Evolutionary conservation across 257 asterid genomes (phyloP), one percentile per base, ranked within the genome.

Genomic region (Solanum corneliomulleri): DNA sequence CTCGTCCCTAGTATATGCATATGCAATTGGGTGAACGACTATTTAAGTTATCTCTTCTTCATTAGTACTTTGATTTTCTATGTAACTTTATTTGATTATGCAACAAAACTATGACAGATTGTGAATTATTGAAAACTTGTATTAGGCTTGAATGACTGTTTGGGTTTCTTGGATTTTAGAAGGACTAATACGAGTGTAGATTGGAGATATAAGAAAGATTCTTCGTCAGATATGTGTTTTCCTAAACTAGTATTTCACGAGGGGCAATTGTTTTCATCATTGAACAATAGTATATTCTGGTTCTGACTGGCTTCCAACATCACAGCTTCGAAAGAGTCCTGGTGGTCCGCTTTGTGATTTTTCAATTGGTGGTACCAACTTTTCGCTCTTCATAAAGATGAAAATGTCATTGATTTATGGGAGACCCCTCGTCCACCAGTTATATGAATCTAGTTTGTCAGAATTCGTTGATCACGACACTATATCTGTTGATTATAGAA

Each of bases 301-400:
- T 2, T 92, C 95, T 1, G 95, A 94, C 58, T 94, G 98, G 94
- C 97, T 93, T 39, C 60, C 93, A 56, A 94, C 97, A 1, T 95
- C 98, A 1, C 89, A 98, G 89, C 81, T 95, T 72, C 70, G 94
- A 62, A 92, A 93, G 33, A 92, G 96, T 45, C 90, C 89, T 66
- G 98, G 98, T 23, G 98, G 97, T 62, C 93, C 98, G 1, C 93
- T 96, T 15, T 95, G 95, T 58, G 98, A 96, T 89, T 96, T 96
- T 78, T 95, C 98, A 6, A 92, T 96, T 1, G 95, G 97, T 10
- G 98, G 99, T 0, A 96, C 85, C 89, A 95, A 78, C 92, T 96
- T 15, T 96, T 96, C 45, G 98, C 98, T 1, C 82, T 96, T 58
- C 98, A 95, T 66, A 93, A 95, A 47, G 97, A 95, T 44, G 97